phyloP scores from a whole-genome alignment of 441 rosid genomes.

The Euphorbia celastroides region DNA sequence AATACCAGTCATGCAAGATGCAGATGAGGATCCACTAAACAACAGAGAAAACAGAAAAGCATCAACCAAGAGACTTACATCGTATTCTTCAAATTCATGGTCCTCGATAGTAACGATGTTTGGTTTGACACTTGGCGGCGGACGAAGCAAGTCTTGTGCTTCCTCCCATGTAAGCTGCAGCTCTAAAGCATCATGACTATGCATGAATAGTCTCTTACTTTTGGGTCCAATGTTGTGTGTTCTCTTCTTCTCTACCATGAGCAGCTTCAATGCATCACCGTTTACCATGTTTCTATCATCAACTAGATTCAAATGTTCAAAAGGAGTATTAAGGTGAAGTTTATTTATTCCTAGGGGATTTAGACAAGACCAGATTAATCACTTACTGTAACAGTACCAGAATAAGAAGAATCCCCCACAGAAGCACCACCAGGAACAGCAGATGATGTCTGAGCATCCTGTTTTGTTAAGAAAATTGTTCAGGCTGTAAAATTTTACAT shows the following conservation, averaged over 20 bases:
- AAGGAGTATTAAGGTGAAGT: conserved; percentile 30
- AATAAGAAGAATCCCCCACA: conserved; percentile 44
- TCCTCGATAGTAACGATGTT: conserved; percentile 64
- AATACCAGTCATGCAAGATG: background rate
- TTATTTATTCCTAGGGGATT: conserved; percentile 35
- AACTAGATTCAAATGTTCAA: conserved; percentile 36
- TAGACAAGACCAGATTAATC: conserved; percentile 39
- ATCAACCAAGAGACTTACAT: conserved; percentile 38
- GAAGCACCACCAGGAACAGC: conserved; percentile 37
- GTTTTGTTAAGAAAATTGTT: conserved; percentile 21
- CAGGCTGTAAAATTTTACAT: conserved; percentile 6
- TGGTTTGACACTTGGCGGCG: conserved; percentile 59
- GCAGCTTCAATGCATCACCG: conserved; percentile 33
- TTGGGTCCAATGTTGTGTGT: conserved; percentile 69
- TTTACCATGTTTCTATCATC: conserved; percentile 36
- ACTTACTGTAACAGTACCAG: conserved; percentile 43
- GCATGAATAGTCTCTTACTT: conserved; percentile 71
- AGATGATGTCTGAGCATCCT: conserved; percentile 47
- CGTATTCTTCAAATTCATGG: conserved; percentile 85
- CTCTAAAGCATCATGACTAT: conserved; percentile 70
- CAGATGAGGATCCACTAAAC: conserved; percentile 7
- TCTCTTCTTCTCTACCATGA: conserved; percentile 54
- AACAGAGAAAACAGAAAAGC: conserved; percentile 9
- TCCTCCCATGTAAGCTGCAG: conserved; percentile 90
- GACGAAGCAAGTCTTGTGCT: conserved; percentile 89